Base-by-base conservation (phyloP, 2,329 filamentous ascomycete species). In the Exophiala spinifera region DNA sequence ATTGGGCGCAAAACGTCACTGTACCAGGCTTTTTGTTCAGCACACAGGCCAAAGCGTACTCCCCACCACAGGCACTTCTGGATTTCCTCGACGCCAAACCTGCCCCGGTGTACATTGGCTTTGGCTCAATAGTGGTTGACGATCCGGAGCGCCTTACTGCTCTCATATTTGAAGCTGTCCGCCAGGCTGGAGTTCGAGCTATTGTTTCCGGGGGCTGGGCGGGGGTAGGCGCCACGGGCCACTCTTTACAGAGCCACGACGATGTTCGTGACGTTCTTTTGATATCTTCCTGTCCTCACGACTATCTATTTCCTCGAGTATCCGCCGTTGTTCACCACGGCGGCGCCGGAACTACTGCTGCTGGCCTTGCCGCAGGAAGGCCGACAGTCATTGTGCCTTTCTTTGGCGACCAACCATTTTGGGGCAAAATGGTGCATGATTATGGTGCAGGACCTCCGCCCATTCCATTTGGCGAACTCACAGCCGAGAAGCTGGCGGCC, bases 301-400 rank as follows among this genome's bases (percentile, higher is more conserved):
- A 95, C 70, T 95, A 90, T 90, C 73, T 95, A 0, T 95, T 95
- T 69, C 79, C 89, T 60, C 84, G 80, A 33, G 89, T 95, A 1
- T 86, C 88, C 0, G 85, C 83, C 37, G 89, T 95, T 1, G 86
- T 92, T 5, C 90, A 95, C 66, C 90, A 95, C 60, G 90, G 90
- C 19, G 90, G 90, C 10, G 28, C 28, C 28, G 28, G 28, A 8
- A 31, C 28, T 5, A 31, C 28, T 31, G 28, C 28, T 31, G 88
- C 89, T 1, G 90, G 90, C n/a, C 88, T 95, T 57, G 82, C 86
- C n/a, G 82, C 84, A 1, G 89, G 89, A n/a, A 85, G 84, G 50
- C 89, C 90, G 1, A 95, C 90, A 0, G 81, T 94, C 1, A 79
- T 95, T 1, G 84, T 95, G 0, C 89, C 90, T 0, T 95, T 95